Base-by-base conservation (phyloP, 139 green algal species). In the Nannochloris sp. region DNA sequence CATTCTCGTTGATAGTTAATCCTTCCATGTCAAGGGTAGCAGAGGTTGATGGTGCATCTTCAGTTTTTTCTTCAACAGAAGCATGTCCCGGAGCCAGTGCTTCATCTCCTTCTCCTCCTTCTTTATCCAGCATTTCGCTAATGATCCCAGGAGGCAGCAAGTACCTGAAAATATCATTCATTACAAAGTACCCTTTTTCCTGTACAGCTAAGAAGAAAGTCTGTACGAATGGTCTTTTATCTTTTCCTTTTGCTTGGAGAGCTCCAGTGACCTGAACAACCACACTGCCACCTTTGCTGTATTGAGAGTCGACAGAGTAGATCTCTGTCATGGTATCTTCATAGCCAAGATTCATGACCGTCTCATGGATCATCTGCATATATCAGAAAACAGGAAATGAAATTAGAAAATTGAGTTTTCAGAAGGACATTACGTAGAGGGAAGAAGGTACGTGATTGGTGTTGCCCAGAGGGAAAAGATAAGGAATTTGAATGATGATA, bases 151-250 rank as follows among this genome's bases (percentile, higher is more conserved):
- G 15, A 34, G 38, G 61, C 24, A 68, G 33, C 4, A 87, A 60
- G 61, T 82, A 91, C 35, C 86, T 82, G 36, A 96, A 82, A 4
- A 95, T 81, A 72, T 96, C 90, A 60, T 96, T 96, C 8, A 95
- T 81, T 4, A 96, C 90, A 64, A 79, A 96, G 72, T 85, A 96
- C 8, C 90, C 90, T 47, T 87, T 88, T 35, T 95, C 87, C 71
- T 96, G 90, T 0, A 80, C 71, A 0, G 90, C 90, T 34, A 96
- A 70, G 76, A 96, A 96, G 68, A 96, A 96, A 60, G 76, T 89
- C 70, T 96, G 90, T 38, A 87, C 82, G 57, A 96, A 96, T 19
- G 64, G 67, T 29, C 81, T 71, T 46, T 82, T 73, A 23, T 60
- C 33, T 29, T 63, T 57, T 46, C 65, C 72, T 66, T 85, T 70